Evolutionary conservation across 2,329 filamentous ascomycete genomes (phyloP).

Genomic region (Scolecobasidium constrictum): DNA sequence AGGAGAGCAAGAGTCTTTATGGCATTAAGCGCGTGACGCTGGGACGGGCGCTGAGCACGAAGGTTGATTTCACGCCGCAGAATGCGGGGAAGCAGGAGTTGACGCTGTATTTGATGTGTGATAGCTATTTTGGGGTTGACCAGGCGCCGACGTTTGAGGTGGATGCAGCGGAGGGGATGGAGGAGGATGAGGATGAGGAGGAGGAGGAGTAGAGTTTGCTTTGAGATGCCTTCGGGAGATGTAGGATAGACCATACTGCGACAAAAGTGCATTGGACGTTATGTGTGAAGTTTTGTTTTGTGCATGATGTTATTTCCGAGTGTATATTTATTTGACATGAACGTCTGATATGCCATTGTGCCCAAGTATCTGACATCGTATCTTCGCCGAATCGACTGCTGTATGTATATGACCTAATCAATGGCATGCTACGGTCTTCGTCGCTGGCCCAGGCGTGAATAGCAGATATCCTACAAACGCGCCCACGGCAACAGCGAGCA

Average conservation of each 20-base stretch:
- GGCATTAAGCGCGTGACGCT: constrained; percentile 94
- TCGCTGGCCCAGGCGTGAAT: constrained; percentile 62
- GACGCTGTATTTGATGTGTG: constrained; percentile 91
- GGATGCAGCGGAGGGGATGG: constrained; percentile 82
- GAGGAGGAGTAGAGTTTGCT: constrained; percentile 35
- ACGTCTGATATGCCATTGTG: too few species aligned
- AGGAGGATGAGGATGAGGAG: constrained; percentile 82
- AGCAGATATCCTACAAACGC: constrained; percentile 79
- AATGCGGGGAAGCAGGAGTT: constrained; percentile 74
- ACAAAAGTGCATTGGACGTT: too few species aligned
- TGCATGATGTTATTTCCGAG: too few species aligned
- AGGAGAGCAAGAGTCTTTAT: constrained; percentile 74
- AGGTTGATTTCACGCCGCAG: constrained; percentile 80
- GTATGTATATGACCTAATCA: too few species aligned
- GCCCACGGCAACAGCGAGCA: constrained; percentile 81
- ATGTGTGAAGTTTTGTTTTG: too few species aligned
- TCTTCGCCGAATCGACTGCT: too few species aligned
- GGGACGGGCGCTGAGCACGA: constrained; percentile 62
- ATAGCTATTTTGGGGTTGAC: constrained; percentile 93
- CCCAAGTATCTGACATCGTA: too few species aligned
- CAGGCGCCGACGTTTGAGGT: constrained; percentile 87
- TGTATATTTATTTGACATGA: too few species aligned
- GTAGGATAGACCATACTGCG: too few species aligned
- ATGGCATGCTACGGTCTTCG: constrained; percentile 87
- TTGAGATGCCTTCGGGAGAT: background rate